Evolutionary conservation across 768 basidiomycete species (phyloP), one percentile per base, ranked within the genome.

Genomic region (Rhodocollybia butyracea): DNA sequence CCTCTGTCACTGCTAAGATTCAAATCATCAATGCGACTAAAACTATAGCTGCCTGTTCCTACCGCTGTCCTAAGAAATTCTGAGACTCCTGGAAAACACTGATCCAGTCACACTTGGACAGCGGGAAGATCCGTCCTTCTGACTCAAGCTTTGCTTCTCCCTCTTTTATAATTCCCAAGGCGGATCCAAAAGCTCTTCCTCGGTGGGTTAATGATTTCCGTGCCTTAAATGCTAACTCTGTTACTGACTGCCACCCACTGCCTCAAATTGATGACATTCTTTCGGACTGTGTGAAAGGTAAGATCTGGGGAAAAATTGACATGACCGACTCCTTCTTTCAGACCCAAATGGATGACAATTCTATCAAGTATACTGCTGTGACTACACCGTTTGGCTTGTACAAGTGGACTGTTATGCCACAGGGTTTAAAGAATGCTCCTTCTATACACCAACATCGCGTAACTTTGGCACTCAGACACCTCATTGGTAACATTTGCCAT

Each of bases 251-350:
- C 0, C 63, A 63, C 34, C 65, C 63, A 0, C 43, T 70, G 12
- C 71, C 69, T 0, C 58, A 57, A 0, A 60, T 74, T 22, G 66
- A 69, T 43, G 59, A 66, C 22, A 70, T 73, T 17, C 52, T 73
- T 0, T 47, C 61, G 1, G 71, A 75, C 46, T 73, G 70, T 53
- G 68, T 64, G 0, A 68, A 70, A 42, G 74, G 74, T 0, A 67
- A 64, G n/a, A 59, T 74, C 0, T 78, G 66, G 54, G 68, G 61
- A 0, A 73, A 67, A 17, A 64, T 78, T 1, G 70, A 79, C 43
- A 75, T 76, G 68, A 73, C 70, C n/a, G 68, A 74, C 31, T 63
- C 70, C 0, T 72, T 68, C 27, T 69, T 70, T 32, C 70, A 72
- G 48, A 70, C 64, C 0, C 57, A 63, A 0, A 58, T 70, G 24